Percentiles rank a stretch among this genome's conserved stretches.
phyloP scores from a whole-genome alignment of 257 asterid genomes.

The Solanum chaucha region DNA sequence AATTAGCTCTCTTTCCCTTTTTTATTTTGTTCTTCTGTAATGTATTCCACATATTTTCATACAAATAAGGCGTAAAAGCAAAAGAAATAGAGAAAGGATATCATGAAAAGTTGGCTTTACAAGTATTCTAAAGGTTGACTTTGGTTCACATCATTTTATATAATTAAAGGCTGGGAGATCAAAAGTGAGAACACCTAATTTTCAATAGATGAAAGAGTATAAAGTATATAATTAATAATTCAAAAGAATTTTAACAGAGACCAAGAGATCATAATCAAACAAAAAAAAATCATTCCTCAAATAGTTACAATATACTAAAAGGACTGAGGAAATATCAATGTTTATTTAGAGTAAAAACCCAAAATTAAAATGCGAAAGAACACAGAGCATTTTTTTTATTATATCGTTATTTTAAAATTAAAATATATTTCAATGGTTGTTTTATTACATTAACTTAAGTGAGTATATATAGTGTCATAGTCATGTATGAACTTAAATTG shows the following conservation, averaged over 20 bases:
- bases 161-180: not conserved
- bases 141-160: not conserved
- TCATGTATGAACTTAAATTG: not conserved
- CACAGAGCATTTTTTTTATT: too few species aligned
- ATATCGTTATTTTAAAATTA: too few species aligned
- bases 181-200: not conserved
- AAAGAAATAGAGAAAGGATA: not conserved
- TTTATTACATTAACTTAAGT: too few species aligned
- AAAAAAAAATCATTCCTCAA: not conserved
- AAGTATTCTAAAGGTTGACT: not conserved
- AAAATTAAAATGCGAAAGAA: too few species aligned
- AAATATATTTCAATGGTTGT: too few species aligned
- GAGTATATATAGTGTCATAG: not conserved
- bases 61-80: not conserved
- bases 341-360: too few species aligned
- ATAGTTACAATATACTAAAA: too few species aligned
- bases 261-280: not conserved
- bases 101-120: not conserved
- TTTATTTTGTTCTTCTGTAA: not conserved
- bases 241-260: not conserved
- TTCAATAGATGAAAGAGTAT: not conserved
- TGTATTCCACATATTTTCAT: not conserved
- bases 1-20: not conserved
- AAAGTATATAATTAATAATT: too few species aligned
- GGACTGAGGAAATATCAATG: too few species aligned